These are phyloP conservation scores for Centaurea solstitialis DNA, from an alignment of 129 eudicot species.

Conservation along the genomic window DNA sequence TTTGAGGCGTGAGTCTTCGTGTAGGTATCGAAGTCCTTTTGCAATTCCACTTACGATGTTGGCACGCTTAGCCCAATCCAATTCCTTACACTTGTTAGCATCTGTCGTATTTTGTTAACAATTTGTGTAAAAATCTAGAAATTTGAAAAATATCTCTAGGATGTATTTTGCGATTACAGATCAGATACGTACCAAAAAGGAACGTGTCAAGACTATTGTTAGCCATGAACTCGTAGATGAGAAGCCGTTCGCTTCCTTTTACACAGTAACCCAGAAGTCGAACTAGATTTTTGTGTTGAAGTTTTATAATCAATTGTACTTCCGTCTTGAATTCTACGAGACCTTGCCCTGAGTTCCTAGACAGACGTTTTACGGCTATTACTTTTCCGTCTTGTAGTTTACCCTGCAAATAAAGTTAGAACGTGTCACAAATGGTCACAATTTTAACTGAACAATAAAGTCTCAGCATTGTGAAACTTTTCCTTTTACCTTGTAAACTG, in stretches of 20 bases:
- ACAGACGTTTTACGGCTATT: conserved; percentile 41
- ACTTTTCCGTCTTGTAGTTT: conserved; percentile 24
- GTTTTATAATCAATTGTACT: conserved; percentile 28
- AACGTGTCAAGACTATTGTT: conserved; percentile 24
- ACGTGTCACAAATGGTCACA: background rate
- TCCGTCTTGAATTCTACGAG: conserved; percentile 41
- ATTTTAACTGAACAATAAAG: background rate
- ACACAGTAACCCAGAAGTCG: conserved; percentile 24
- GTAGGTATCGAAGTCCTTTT: conserved; percentile 39
- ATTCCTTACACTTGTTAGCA: conserved; percentile 2
- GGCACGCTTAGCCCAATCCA: conserved; percentile 43
- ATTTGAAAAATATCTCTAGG: background rate
- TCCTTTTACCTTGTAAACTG: conserved; percentile 32
- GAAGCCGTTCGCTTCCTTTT: conserved; percentile 42
- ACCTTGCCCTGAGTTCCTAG: conserved; percentile 4
- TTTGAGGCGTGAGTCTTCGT: conserved; percentile 34
- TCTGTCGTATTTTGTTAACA: conserved; percentile 14
- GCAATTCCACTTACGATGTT: conserved; percentile 42
- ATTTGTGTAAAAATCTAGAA: background rate
- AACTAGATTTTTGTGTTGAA: conserved; percentile 27
- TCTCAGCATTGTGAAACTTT: background rate
- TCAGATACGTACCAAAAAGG: conserved; percentile 20
- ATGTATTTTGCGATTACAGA: background rate
- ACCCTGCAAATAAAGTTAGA: background rate
- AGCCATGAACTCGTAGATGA: conserved; percentile 33